Evolutionary conservation across 1,284 basidiomycete species (phyloP).

Genomic region (Puccinia horiana): DNA sequence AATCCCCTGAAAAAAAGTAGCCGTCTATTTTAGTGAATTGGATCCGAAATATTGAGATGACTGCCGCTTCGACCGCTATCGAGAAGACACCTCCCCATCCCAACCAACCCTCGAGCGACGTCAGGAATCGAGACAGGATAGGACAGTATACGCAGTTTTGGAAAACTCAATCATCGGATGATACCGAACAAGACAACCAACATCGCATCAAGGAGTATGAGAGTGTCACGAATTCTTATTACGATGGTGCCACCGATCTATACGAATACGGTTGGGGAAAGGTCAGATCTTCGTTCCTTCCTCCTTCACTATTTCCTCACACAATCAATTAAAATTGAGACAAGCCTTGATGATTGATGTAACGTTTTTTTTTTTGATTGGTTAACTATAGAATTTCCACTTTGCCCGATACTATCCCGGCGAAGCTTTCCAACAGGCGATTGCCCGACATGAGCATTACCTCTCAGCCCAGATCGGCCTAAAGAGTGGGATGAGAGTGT

Average conservation of each 20-base stretch:
- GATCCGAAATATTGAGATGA: slow-evolving; percentile 3
- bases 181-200: slow-evolving; percentile 70
- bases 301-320: neutral
- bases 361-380: neutral
- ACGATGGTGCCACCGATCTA: slow-evolving; percentile 74
- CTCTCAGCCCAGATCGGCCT: slow-evolving; percentile 80
- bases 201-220: slow-evolving; percentile 82
- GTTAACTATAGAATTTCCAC: slow-evolving; percentile 76
- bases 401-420: slow-evolving; percentile 86
- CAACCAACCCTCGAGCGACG: slow-evolving; percentile 63
- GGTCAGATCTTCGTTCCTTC: slow-evolving; percentile 23
- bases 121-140: slow-evolving; percentile 78
- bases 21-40: too few relatives aligned
- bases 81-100: slow-evolving; percentile 2
- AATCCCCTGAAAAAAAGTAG: too few relatives aligned
- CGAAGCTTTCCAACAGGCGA: slow-evolving; percentile 75
- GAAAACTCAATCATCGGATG: slow-evolving; percentile 79
- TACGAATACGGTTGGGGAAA: slow-evolving; percentile 78
- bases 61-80: neutral
- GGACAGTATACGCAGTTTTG: slow-evolving; percentile 91
- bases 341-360: neutral
- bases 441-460: slow-evolving; percentile 98
- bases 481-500: slow-evolving; percentile 86
- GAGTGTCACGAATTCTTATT: slow-evolving; percentile 86
- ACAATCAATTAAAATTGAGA: too few relatives aligned